Evolutionary conservation across 2,329 filamentous ascomycete species (phyloP), one percentile per base, ranked within the genome.

Genomic region (Nemania sp.): DNA sequence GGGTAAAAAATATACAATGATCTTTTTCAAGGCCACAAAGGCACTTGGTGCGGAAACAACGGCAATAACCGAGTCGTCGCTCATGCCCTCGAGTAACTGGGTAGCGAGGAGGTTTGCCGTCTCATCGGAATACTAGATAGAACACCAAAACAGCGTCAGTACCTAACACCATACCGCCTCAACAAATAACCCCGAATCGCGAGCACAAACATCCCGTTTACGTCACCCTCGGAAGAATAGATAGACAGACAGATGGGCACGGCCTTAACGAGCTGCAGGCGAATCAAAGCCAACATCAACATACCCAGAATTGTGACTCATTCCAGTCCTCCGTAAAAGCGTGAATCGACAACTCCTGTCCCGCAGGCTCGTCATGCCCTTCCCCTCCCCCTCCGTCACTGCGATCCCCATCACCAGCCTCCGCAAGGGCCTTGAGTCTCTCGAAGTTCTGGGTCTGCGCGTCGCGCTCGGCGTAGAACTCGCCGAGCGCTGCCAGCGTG

Each of bases 281-380:
- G 24, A 57, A 45, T 18, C 13, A 43, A 52, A 20, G 35, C n/a
- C n/a, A n/a, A n/a, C 18, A 54, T 20, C 41, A 41, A 53, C 55
- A 45, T 83, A 92, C 90, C 92, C 93, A 96, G 76, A 96, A 96
- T 80, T 95, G 92, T 69, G 88, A 91, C 75, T 91, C 87, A 76
- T 94, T 93, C 93, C 93, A 96, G 79, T 95, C 90, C 79, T 95
- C 93, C 1, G 85, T 84, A 74, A 95, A 96, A 1, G 86, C 82
- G 32, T 92, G 88, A 87, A 95, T 95, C 18, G 81, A 83, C 62
- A 87, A 69, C 45, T 65, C 61, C 2, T 49, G 78, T 77, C 35
- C 72, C 54, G 26, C 15, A 10, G n/a, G 41, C 35, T 51, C 54
- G 35, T 70, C 22, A n/a, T n/a, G n/a, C 11, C 35, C 32, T 43